Evolutionary conservation across 495 filamentous ascomycete species (phyloP).

Genomic region (Immersiella caudata): DNA sequence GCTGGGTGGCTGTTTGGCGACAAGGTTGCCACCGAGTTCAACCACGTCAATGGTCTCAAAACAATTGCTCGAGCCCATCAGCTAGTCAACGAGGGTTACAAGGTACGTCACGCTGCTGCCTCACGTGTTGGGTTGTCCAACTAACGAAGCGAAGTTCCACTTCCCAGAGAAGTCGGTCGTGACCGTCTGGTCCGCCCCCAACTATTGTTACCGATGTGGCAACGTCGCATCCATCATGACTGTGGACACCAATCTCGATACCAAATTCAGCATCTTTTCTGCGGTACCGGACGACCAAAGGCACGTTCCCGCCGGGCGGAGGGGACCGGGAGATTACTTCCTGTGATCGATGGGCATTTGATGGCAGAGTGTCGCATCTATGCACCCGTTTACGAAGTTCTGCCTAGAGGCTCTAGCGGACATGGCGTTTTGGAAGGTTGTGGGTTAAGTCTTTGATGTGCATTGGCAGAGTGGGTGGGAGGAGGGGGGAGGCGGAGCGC

Average conservation of each 20-base stretch:
- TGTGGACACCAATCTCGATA: slow-evolving; percentile 78
- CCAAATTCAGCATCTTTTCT: slow-evolving; percentile 91
- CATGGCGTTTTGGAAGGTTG: neutral
- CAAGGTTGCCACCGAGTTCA: slow-evolving; percentile 98
- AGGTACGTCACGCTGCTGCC: slow-evolving; percentile 53
- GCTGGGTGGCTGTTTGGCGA: slow-evolving; percentile 98
- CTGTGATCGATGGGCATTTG: slow-evolving; percentile 53
- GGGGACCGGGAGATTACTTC: slow-evolving; percentile 91
- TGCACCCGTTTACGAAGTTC: neutral
- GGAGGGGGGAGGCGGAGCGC: neutral
- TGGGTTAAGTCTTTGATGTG: neutral
- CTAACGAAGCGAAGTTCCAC: slow-evolving; percentile 65
- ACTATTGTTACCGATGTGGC: slow-evolving; percentile 98
- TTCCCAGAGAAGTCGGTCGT: slow-evolving; percentile 95
- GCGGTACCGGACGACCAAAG: slow-evolving; percentile 92
- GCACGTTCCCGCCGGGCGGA: slow-evolving; percentile 78
- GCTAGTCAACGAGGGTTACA: slow-evolving; percentile 97
- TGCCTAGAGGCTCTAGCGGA: neutral
- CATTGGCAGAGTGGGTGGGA: neutral
- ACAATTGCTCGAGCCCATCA: slow-evolving; percentile 96
- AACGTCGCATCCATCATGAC: slow-evolving; percentile 98
- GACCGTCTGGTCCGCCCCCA: slow-evolving; percentile 98
- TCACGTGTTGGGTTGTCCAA: neutral
- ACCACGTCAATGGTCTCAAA: slow-evolving; percentile 94
- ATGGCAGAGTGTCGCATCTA: neutral